Conservation (phyloP, 306 rosid species). For the Acmispon strigosus region DNA sequence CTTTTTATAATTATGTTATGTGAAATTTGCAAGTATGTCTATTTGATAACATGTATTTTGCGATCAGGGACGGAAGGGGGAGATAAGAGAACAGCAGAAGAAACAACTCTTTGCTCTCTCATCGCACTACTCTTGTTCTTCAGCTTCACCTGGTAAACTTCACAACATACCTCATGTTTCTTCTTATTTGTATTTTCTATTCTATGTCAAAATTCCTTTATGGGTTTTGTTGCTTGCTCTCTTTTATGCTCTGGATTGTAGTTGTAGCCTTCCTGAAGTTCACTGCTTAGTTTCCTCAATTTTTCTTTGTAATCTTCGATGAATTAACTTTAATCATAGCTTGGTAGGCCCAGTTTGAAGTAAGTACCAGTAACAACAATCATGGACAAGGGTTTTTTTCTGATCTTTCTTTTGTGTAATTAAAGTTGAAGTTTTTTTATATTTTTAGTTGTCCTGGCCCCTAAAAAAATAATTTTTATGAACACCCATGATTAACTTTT, state of each 20-base stretch:
- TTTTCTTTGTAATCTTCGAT: not conserved
- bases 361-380: not conserved
- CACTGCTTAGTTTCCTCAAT: not conserved
- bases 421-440: not conserved
- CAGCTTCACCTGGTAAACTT: constrained; percentile 3
- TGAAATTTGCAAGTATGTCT: too few relatives aligned
- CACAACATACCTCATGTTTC: not conserved
- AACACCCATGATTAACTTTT: not conserved
- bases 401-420: not conserved
- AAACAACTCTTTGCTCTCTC: not conserved
- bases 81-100: not conserved
- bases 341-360: not conserved
- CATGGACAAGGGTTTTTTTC: not conserved
- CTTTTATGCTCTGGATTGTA: not conserved
- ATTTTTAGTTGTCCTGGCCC: not conserved
- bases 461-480: not conserved
- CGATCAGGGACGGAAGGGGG: too few relatives aligned
- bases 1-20: too few relatives aligned
- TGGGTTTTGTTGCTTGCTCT: not conserved
- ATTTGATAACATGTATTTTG: too few relatives aligned
- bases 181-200: not conserved
- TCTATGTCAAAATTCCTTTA: not conserved
- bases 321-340: not conserved
- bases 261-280: not conserved
- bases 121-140: not conserved